Conservation (phyloP, 2,329 filamentous ascomycete species). For the Xylariaceae sp. region DNA sequence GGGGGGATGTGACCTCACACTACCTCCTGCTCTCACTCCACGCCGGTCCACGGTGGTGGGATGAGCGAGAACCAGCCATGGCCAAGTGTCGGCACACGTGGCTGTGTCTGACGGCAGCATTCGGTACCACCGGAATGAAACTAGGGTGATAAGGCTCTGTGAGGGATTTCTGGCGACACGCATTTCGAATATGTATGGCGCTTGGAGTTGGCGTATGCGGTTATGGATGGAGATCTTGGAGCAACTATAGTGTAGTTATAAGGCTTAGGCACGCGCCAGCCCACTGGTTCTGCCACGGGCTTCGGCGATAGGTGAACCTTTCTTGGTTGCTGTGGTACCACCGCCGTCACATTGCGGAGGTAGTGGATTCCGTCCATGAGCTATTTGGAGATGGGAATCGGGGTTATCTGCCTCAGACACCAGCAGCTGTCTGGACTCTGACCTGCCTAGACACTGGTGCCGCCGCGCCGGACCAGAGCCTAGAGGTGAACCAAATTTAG, state of each 20-base stretch:
- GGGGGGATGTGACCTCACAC: neutral
- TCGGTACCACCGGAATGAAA: constrained; percentile 11
- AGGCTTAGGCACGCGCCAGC: neutral
- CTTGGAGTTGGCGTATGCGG: constrained; percentile 10
- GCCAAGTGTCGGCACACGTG: constrained; percentile 20
- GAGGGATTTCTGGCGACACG: constrained; percentile 17
- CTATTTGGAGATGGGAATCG: too few relatives aligned
- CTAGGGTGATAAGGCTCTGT: constrained; percentile 9
- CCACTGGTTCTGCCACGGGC: neutral
- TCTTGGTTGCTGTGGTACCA: neutral
- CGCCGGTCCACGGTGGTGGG: constrained; percentile 1
- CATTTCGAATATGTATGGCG: constrained; percentile 1
- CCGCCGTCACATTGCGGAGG: neutral
- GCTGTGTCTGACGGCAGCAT: constrained; percentile 12
- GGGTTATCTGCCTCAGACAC: too few relatives aligned
- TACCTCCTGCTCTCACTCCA: neutral
- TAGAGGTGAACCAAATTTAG: too few relatives aligned
- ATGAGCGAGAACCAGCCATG: constrained; percentile 2
- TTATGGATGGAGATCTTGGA: neutral
- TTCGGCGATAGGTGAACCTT: neutral
- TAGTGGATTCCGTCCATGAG: too few relatives aligned
- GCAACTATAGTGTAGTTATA: too few relatives aligned
- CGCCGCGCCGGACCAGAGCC: too few relatives aligned
- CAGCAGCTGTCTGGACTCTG: too few relatives aligned
- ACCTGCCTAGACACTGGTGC: too few relatives aligned